Base-by-base conservation (phyloP, 768 basidiomycete species). In the Punctularia strigosozonata region DNA sequence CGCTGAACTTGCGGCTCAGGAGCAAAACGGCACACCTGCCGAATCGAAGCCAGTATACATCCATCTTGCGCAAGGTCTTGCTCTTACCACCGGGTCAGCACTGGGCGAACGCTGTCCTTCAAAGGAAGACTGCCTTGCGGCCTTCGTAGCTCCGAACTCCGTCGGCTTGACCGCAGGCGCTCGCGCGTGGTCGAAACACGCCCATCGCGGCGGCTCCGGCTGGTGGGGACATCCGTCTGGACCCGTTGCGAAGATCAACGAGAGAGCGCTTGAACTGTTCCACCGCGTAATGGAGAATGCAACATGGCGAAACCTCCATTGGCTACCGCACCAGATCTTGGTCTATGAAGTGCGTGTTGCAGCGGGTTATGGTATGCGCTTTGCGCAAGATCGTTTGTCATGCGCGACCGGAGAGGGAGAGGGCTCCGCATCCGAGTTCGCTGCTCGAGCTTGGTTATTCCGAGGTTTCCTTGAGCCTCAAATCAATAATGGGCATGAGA, bases 341-440 rank as follows among this genome's bases (percentile, higher is more conserved):
- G 75, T 78, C 20, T 80, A 78, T 47, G 77, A 80, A 48, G 64
- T 66, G 5, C 59, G 77, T 40, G 69, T 77, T 17, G 46, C 56
- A 4, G 74, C 73, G 40, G 77, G 77, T 0, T 80, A 79, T 57
- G 77, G 77, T 1, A 73, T 79, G 75, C 61, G 77, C 10, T 79
- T 77, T 77, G 69, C 73, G 2, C 75, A 69, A 50, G 63, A 75
- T 52, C 55, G 53, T 41, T 1, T 40, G 30, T 32, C 40, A 19
- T 39, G 39, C 38, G 12, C 15, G 23, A 45, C 37, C 21, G 46
- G 54, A 21, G 31, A 37, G 19, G 25, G 22, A 24, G 39, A 12
- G 33, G 19, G 18, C n/a, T 21, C 15, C 10, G 38, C 12, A 17
- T n/a, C 31, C 10, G 18, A 22, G 36, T 14, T 23, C 17, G 3